Conservation (phyloP, 1,139 yeast species). For the Pichia sp. region DNA sequence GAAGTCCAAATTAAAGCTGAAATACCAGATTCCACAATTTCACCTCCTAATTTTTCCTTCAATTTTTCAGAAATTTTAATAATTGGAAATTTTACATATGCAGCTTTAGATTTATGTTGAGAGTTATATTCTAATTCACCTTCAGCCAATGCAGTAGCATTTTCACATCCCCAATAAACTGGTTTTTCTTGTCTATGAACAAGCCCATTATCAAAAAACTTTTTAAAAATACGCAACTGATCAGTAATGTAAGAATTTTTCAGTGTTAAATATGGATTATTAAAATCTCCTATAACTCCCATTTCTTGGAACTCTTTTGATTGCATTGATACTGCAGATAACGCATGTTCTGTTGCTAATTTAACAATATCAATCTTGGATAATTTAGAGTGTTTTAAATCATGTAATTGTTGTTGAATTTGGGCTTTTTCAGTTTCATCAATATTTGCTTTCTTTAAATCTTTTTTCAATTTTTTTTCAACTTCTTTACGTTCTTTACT, state of each 20-base stretch:
- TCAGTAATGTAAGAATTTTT: slow-evolving; percentile 61
- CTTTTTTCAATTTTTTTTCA: slow-evolving; percentile 33
- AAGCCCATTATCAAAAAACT: slow-evolving; percentile 59
- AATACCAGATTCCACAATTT: background rate
- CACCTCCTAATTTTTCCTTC: background rate
- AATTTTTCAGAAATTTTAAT: slow-evolving; percentile 3
- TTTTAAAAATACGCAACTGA: slow-evolving; percentile 65
- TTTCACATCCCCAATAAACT: slow-evolving; percentile 95
- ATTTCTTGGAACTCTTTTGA: slow-evolving; percentile 55
- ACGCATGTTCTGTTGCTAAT: slow-evolving; percentile 65
- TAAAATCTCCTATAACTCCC: slow-evolving; percentile 83
- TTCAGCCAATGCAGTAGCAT: slow-evolving; percentile 91
- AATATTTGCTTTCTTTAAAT: slow-evolving; percentile 23
- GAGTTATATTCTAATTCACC: slow-evolving; percentile 87
- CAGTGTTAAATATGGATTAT: slow-evolving; percentile 66
- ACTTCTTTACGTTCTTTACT: slow-evolving; percentile 25
- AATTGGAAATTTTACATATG: slow-evolving; percentile 61
- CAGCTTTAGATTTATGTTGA: slow-evolving; percentile 64
- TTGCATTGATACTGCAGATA: slow-evolving; percentile 57
- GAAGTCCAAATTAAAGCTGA: slow-evolving; percentile 81
- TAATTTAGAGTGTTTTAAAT: slow-evolving; percentile 20
- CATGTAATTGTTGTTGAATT: slow-evolving; percentile 13
- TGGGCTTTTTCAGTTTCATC: slow-evolving; percentile 1
- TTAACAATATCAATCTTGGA: slow-evolving; percentile 52
- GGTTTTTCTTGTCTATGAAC: slow-evolving; percentile 85